Base-by-base conservation (phyloP, 1,139 yeast species). In the Zhuliangozyma parablackwelliae region DNA sequence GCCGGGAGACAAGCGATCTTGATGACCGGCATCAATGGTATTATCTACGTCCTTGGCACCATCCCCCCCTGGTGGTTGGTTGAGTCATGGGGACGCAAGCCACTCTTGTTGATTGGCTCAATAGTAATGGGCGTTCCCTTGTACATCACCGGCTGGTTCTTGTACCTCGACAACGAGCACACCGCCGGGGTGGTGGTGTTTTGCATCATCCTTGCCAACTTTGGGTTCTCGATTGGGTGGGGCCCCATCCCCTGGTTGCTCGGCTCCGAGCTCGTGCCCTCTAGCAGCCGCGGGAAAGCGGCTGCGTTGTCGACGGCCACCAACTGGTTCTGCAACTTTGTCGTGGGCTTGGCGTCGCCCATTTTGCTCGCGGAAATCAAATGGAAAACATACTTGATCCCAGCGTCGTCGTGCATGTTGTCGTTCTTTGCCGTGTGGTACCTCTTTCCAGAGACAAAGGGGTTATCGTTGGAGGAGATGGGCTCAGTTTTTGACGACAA, bases 171-270 rank as follows among this genome's bases (percentile, higher is more conserved):
- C 50, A 68, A 80, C 32, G 54, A 70, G 2, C 69, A 71, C 37
- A 87, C 96, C 2, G 86, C 96, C 7, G 68, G 67, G 10, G 58
- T 79, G 39, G 96, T 89, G 26, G 96, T 88, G 2, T 54, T 75
- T 1, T 77, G 85, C 50, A 95, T 89, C 21, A 75, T 89, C 36
- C 61, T 85, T 10, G 84, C 82, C 63, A 90, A 88, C 53, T 87
- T 95, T 0, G 85, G 86, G 26, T 88, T 88, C 61, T 96, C 96
- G 9, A 80, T 80, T 50, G 75, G 85, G 39, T 88, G 96, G 95
- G 96, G 96, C 9, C 97, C 97, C 3, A 82, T 90, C 42, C 96
- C 96, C 7, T 89, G 97, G 97, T 71, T 90, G 50, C 82, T 87
- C 63, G 43, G 43, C 10, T 88, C 89, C 33, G 97, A 89, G 63